Conservation (phyloP, 2,329 filamentous ascomycete species). For the Clonostachys sp. region DNA sequence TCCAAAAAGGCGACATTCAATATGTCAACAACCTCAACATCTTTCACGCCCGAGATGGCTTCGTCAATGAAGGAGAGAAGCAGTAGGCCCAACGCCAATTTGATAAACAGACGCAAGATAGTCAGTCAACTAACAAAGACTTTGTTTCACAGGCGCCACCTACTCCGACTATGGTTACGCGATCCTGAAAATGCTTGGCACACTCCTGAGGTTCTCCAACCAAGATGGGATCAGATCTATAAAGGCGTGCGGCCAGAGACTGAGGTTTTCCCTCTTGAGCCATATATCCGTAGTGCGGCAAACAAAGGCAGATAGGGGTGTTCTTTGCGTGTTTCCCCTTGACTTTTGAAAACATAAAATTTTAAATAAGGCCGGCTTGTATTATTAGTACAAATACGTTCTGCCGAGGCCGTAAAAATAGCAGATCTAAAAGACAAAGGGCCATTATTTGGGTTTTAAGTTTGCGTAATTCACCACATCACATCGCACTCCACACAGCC, state of each 20-base stretch:
- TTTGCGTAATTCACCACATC: no score
- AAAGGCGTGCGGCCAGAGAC: conserved; percentile 43
- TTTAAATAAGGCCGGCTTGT: no score
- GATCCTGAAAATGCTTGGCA: conserved; percentile 44
- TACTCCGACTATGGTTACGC: conserved; percentile 44
- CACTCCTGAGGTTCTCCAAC: conserved; percentile 34
- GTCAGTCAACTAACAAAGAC: no score
- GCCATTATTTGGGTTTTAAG: no score
- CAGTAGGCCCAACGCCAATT: conserved; percentile 25
- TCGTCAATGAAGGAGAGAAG: conserved; percentile 35
- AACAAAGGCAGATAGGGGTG: conserved; percentile 2
- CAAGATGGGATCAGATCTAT: conserved; percentile 49
- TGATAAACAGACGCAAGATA: no score
- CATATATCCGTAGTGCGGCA: conserved; percentile 20
- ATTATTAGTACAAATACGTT: no score
- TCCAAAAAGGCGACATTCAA: conserved; percentile 47
- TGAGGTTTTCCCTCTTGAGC: conserved; percentile 52
- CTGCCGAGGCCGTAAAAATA: no score
- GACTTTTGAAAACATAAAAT: no score
- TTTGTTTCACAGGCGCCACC: conserved; percentile 27
- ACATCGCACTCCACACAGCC: no score
- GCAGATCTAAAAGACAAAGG: no score
- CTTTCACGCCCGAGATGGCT: conserved; percentile 47
- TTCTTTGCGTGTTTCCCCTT: no score
- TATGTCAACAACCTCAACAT: conserved; percentile 51